Evolutionary conservation across 2,329 filamentous ascomycete genomes (phyloP).

Genomic region (Geosmithia flava): DNA sequence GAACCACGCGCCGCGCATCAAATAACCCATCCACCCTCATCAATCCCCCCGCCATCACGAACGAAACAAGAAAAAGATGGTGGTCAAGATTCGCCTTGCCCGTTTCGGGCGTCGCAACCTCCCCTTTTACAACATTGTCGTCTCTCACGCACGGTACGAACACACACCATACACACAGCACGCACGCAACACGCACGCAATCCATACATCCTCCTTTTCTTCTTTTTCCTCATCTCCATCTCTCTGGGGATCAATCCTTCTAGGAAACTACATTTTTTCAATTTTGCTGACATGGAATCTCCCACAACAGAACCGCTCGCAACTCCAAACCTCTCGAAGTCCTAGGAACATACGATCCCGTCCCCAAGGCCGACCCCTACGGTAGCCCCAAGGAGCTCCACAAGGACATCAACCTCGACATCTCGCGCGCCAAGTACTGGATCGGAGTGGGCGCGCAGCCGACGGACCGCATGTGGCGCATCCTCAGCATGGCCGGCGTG

Average conservation of each 20-base stretch:
- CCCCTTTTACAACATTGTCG: conserved; percentile 97
- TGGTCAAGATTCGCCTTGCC: conserved; percentile 84
- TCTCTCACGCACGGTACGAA: conserved; percentile 73
- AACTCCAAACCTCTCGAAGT: conserved; percentile 89
- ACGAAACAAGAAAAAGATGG: conserved; percentile 43
- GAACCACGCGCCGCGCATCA: neutral
- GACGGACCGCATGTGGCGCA: conserved; percentile 75
- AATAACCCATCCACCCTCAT: neutral
- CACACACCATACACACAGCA: too few species aligned
- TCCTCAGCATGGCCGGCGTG: conserved; percentile 63
- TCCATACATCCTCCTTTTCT: too few species aligned
- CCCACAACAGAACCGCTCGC: conserved; percentile 56
- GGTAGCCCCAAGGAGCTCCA: conserved; percentile 55
- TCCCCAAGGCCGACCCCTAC: conserved; percentile 49
- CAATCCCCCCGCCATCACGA: neutral
- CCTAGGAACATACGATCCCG: conserved; percentile 64
- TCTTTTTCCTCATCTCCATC: too few species aligned
- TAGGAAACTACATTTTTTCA: neutral
- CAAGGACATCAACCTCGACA: conserved; percentile 88
- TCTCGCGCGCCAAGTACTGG: conserved; percentile 80
- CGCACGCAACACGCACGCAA: too few species aligned
- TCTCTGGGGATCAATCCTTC: neutral
- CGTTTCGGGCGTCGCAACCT: conserved; percentile 80
- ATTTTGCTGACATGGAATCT: neutral
- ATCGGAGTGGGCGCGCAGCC: conserved; percentile 93